Percentiles rank a stretch among this genome's conserved stretches.
These are phyloP conservation scores for Dictyostelium intermedium DNA, from an alignment of 78 protist genomes.

Conservation along the genomic window DNA sequence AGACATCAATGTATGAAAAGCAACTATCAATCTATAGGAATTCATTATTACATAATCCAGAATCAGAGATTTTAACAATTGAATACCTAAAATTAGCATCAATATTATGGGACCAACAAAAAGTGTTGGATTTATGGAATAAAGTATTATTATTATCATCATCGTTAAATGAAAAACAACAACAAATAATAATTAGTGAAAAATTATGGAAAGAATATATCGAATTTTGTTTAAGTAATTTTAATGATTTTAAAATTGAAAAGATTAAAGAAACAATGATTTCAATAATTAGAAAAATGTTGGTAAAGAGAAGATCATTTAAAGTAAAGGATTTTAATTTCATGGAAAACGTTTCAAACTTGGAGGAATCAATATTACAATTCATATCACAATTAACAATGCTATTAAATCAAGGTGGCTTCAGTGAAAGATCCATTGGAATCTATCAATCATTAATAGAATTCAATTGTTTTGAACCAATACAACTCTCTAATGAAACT, in stretches of 20 bases:
- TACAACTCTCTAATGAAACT: neutral
- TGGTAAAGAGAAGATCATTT: constrained; percentile 10
- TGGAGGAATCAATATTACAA: constrained; percentile 21
- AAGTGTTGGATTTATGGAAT: constrained; percentile 35
- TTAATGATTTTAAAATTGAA: neutral
- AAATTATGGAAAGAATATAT: constrained; percentile 37
- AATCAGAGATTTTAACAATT: constrained; percentile 21
- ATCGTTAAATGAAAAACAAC: neutral
- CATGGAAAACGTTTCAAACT: neutral
- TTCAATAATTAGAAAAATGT: neutral
- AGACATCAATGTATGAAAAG: constrained; percentile 24
- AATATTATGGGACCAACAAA: constrained; percentile 39
- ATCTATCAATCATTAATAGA: constrained; percentile 64
- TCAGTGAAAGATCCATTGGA: constrained; percentile 45
- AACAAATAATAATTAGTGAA: neutral
- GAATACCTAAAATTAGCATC: constrained; percentile 14
- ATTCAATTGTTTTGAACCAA: constrained; percentile 47
- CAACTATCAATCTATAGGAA: constrained; percentile 36
- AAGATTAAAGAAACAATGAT: neutral
- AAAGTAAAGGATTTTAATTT: neutral
- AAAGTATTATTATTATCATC: neutral
- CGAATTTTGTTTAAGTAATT: constrained; percentile 27
- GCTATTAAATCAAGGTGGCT: constrained; percentile 44
- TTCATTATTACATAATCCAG: constrained; percentile 27
- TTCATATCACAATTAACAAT: constrained; percentile 29